phyloP scores from a whole-genome alignment of 2,329 filamentous ascomycete species.

The Sphaerostilbella broomeana region DNA sequence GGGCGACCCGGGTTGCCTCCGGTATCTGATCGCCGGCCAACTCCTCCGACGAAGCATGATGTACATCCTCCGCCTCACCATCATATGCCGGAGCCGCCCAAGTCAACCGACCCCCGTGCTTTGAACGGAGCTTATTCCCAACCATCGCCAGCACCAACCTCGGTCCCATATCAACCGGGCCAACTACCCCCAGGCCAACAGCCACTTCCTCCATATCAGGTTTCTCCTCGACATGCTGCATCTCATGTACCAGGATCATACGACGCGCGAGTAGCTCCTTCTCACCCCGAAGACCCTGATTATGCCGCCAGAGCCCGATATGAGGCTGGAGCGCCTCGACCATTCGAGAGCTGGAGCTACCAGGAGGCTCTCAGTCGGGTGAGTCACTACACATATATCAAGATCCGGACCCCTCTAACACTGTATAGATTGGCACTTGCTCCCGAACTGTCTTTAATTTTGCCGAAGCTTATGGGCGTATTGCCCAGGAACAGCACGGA shows the following conservation, averaged over 20 bases:
- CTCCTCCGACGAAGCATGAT: constrained; percentile 37
- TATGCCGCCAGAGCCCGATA: constrained; percentile 38
- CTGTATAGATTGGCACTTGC: constrained; percentile 41
- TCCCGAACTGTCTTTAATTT: constrained; percentile 51
- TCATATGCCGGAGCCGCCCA: constrained; percentile 30
- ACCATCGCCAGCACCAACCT: constrained; percentile 28
- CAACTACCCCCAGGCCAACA: constrained; percentile 43
- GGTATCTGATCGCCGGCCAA: constrained; percentile 35
- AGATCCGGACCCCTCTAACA: constrained; percentile 14
- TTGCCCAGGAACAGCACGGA: constrained; percentile 50
- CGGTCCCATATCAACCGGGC: constrained; percentile 34
- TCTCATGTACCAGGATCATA: constrained; percentile 36
- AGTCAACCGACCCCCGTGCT: constrained; percentile 32
- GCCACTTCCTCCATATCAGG: constrained; percentile 43
- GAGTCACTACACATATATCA: constrained; percentile 19
- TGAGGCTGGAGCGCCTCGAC: constrained; percentile 39
- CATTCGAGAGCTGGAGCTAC: constrained; percentile 48
- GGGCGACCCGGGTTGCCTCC: constrained; percentile 34
- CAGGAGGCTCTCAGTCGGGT: constrained; percentile 46
- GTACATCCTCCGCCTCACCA: constrained; percentile 25
- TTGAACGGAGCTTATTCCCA: constrained; percentile 33
- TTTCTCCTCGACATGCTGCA: constrained; percentile 44
- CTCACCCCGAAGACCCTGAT: constrained; percentile 40
- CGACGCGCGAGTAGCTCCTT: constrained; percentile 37
- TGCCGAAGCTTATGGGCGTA: constrained; percentile 47